A percentile compares a stretch with the other conserved stretches of the same genome.
These are phyloP conservation scores for Ceratocystis albifundus DNA, from an alignment of 2,329 filamentous ascomycete genomes.

Conservation along the genomic window DNA sequence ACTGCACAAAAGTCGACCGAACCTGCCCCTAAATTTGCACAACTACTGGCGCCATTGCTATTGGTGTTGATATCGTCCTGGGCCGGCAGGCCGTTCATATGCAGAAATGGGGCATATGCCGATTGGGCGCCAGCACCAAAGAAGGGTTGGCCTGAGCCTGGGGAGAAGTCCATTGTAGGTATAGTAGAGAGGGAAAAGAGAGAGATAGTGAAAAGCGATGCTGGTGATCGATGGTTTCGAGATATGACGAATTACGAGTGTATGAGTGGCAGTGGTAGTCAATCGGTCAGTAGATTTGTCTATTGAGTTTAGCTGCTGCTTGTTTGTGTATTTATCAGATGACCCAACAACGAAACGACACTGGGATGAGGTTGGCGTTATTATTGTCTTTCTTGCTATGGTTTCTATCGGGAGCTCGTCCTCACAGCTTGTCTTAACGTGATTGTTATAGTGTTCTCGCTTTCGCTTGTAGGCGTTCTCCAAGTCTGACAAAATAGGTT, in stretches of 20 bases:
- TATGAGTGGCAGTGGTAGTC: background rate
- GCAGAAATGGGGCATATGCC: slow-evolving; percentile 44
- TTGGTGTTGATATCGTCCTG: background rate
- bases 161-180: slow-evolving; percentile 5
- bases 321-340: no score
- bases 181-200: background rate
- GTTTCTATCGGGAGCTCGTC: no score
- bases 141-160: slow-evolving; percentile 35
- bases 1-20: slow-evolving; percentile 42
- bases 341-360: no score
- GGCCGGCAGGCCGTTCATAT: slow-evolving; percentile 43
- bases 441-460: no score
- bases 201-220: background rate
- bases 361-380: no score
- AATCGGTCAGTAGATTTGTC: no score
- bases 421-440: no score
- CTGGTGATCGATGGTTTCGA: background rate
- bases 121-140: slow-evolving; percentile 35
- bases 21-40: slow-evolving; percentile 39
- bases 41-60: slow-evolving; percentile 24
- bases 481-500: background rate
- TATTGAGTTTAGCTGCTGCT: no score
- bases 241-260: background rate
- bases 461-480: background rate
- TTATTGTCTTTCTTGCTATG: no score